A percentile compares a stretch with the other conserved stretches of the same genome.
Evolutionary conservation across 352 stramenopile species (phyloP).

Genomic region (Poterioochromonas sp.): DNA sequence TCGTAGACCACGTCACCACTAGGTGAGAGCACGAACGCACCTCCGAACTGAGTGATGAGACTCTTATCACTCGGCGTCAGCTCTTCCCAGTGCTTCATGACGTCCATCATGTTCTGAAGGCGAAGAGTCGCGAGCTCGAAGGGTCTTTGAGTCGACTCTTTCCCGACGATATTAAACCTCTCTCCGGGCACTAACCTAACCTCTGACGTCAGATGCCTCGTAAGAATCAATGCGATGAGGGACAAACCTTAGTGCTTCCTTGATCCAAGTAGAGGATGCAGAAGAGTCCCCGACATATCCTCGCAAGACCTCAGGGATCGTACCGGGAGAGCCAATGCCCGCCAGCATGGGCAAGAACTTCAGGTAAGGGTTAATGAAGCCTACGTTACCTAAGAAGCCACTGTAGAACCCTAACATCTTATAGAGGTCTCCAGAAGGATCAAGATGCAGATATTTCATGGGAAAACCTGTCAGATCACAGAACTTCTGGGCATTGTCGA

Average conservation of each 20-base stretch:
- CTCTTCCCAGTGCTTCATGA: not conserved
- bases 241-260: not conserved
- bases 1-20: not conserved
- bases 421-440: not conserved
- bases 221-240: not conserved
- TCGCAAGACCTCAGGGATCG: not conserved
- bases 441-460: not conserved
- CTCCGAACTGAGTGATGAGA: not conserved
- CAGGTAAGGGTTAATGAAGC: not conserved
- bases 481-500: not conserved
- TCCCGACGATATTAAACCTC: not conserved
- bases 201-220: not conserved
- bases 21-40: not conserved
- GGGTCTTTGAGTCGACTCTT: not conserved
- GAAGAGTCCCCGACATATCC: not conserved
- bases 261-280: not conserved
- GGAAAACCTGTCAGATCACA: not conserved
- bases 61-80: not conserved
- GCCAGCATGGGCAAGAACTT: not conserved
- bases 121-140: slow-evolving; percentile 13
- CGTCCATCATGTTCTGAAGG: slow-evolving; percentile 6
- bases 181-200: not conserved
- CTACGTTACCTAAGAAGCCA: not conserved
- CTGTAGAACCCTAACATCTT: not conserved
- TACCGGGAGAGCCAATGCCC: slow-evolving; percentile 1